Percentiles rank a stretch among this genome's conserved stretches.
Evolutionary conservation across 176 grass and related monocot species (phyloP).

Genomic region (Carex pumila): DNA sequence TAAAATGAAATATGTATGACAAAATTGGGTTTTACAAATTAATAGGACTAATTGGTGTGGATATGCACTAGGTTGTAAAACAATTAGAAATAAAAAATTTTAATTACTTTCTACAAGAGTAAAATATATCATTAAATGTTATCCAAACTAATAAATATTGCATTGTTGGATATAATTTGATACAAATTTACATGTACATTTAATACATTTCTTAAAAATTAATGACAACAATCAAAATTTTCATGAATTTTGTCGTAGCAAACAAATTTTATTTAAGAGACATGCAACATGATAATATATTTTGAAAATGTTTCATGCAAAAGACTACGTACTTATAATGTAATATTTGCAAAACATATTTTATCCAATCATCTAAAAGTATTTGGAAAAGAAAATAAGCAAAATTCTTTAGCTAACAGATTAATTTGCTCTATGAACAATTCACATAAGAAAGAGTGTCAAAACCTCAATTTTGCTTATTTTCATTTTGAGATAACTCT

Average conservation of each 20-base stretch:
- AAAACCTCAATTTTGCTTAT: background rate
- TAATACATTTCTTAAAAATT: background rate
- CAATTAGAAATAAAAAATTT: background rate
- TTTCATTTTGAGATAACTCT: background rate
- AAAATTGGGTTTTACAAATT: background rate
- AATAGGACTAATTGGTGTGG: background rate
- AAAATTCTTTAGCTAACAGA: background rate
- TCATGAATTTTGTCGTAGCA: background rate
- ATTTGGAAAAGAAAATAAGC: background rate
- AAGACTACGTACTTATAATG: background rate
- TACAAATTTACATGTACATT: background rate
- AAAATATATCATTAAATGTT: background rate
- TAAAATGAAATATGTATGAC: background rate
- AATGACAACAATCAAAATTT: background rate
- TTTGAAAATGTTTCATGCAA: background rate
- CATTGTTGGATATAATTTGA: background rate
- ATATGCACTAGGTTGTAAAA: background rate
- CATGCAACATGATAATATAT: background rate
- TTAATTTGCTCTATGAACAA: too few species aligned
- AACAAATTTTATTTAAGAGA: background rate
- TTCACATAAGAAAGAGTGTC: background rate
- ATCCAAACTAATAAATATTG: background rate
- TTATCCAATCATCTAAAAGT: background rate
- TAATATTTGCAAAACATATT: background rate
- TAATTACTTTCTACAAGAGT: background rate